Percentiles rank a stretch among this genome's conserved stretches.
Evolutionary conservation across 2,329 filamentous ascomycete species (phyloP).

Genomic region (Geosmithia flava): DNA sequence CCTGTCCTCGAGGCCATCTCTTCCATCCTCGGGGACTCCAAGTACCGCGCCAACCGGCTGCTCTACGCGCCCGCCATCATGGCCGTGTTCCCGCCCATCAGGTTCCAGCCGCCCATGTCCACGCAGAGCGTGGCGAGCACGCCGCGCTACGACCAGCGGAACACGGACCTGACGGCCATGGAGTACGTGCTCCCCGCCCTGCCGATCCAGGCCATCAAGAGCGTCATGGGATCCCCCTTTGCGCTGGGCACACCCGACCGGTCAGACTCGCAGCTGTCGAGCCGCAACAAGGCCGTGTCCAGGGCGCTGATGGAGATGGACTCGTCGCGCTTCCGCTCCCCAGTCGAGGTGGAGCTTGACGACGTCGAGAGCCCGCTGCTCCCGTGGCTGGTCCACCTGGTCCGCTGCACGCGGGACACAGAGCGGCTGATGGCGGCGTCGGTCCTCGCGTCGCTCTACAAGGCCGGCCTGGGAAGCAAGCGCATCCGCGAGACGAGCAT

Average conservation of each 20-base stretch:
- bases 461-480: slow-evolving; percentile 52
- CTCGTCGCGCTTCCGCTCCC: not conserved
- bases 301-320: not conserved
- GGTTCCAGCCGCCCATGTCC: slow-evolving; percentile 35
- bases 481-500: slow-evolving; percentile 48
- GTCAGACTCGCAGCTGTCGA: slow-evolving; percentile 11
- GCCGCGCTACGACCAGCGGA: slow-evolving; percentile 32
- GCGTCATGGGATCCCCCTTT: slow-evolving; percentile 9
- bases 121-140: slow-evolving; percentile 38
- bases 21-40: slow-evolving; percentile 67
- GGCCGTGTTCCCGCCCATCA: slow-evolving; percentile 52
- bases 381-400: slow-evolving; percentile 58
- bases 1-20: slow-evolving; percentile 67
- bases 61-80: slow-evolving; percentile 57
- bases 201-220: slow-evolving; percentile 27
- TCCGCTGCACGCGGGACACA: slow-evolving; percentile 42
- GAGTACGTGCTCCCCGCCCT: slow-evolving; percentile 52
- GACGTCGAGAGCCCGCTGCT: slow-evolving; percentile 60
- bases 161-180: slow-evolving; percentile 40
- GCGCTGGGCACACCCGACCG: slow-evolving; percentile 9
- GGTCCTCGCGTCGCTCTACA: slow-evolving; percentile 57
- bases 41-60: slow-evolving; percentile 61
- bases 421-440: slow-evolving; percentile 57
- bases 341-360: slow-evolving; percentile 27
- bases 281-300: not conserved